Base-by-base conservation (phyloP, 306 rosid genomes). In the Castanea sativa region DNA sequence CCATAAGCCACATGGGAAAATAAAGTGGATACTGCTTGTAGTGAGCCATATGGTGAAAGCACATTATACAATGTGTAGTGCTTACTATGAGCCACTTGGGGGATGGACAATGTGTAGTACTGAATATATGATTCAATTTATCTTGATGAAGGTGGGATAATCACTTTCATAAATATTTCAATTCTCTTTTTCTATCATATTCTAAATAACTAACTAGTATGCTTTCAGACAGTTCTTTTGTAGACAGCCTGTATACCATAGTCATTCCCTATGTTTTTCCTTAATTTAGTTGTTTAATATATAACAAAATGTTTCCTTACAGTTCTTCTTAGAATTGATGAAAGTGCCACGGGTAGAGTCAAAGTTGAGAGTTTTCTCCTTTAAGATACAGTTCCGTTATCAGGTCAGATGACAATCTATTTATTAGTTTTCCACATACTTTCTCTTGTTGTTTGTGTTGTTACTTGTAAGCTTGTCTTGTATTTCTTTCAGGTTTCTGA, bases 261-360 rank as follows among this genome's bases (percentile, higher is more conserved):
- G 53, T 49, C 16, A 49, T 49, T 49, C 5, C 53, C 16, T 49
- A 49, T 49, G 53, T 49, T 49, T 49, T 49, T 49, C 16, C 16
- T 12, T 49, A 12, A 10, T 49, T 49, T 49, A 49, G 2, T 49
- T 49, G 14, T 49, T 49, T 41, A 41, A 49, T 49, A 49, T 49
- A 49, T 49, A 49, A 49, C 16, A 12, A 49, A 49, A 10, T 79
- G 57, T 65, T 82, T 75, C 78, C 51, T 81, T 61, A 79, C 80
- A 95, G 99, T 95, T 91, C 84, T 95, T 95, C 84, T 64, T 90
- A 73, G 98, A 92, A 84, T 55, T 91, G 86, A 90, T 95, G 99
- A 92, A 86, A 88, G 99, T 95, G 27, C 99, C 99, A 32, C 86
- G 98, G 82, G 97, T 90, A 58, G 97, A 92, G 76, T 85, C 82